Percentiles rank a stretch among this genome's conserved stretches.
Conservation (phyloP, 495 filamentous ascomycete genomes). For the Apodospora peruviana region DNA sequence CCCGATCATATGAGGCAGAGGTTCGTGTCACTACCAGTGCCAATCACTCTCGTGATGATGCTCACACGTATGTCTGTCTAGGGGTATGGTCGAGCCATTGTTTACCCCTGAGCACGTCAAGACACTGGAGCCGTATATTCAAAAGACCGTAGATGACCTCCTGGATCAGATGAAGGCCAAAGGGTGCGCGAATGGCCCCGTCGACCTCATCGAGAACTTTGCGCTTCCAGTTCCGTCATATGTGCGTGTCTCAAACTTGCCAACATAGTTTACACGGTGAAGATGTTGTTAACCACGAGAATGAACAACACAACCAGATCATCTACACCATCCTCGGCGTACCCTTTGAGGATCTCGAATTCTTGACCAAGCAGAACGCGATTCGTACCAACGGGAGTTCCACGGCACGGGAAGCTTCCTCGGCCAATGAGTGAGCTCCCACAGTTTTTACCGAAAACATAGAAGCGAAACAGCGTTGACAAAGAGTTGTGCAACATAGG, state of each 20-base stretch:
- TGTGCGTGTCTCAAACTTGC: slow-evolving; percentile 11
- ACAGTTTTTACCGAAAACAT: neutral
- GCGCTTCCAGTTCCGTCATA: slow-evolving; percentile 39
- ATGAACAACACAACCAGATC: no score
- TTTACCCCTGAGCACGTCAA: slow-evolving; percentile 34
- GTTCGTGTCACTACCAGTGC: neutral
- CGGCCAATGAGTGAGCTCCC: slow-evolving; percentile 25
- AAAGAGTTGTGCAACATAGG: no score
- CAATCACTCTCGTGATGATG: neutral
- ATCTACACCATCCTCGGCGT: slow-evolving; percentile 45
- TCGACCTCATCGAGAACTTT: slow-evolving; percentile 40
- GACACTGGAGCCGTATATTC: slow-evolving; percentile 34
- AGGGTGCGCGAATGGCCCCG: slow-evolving; percentile 22
- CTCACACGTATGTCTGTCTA: slow-evolving; percentile 1
- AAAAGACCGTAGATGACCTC: slow-evolving; percentile 35
- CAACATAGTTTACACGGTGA: neutral
- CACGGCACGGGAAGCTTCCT: slow-evolving; percentile 35
- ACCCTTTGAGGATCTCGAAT: slow-evolving; percentile 39
- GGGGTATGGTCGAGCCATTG: slow-evolving; percentile 37
- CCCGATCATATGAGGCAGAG: slow-evolving; percentile 37
- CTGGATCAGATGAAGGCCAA: slow-evolving; percentile 30
- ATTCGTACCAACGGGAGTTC: slow-evolving; percentile 40
- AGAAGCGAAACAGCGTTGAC: no score
- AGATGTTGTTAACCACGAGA: no score
- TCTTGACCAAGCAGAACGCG: slow-evolving; percentile 34